Evolutionary conservation across 2,329 filamentous ascomycete species (phyloP).

Genomic region (Botrytis deweyae): DNA sequence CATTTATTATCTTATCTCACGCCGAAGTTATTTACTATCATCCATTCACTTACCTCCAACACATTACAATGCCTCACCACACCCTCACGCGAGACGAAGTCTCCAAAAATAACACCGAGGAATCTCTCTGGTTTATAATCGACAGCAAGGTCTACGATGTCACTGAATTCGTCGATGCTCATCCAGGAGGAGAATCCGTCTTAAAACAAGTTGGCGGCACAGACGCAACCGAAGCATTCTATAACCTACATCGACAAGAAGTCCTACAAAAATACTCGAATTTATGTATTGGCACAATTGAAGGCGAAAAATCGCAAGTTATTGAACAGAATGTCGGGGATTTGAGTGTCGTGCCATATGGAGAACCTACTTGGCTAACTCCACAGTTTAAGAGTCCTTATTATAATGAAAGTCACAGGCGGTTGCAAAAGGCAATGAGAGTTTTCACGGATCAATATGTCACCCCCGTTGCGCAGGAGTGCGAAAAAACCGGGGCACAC

Average conservation of each 20-base stretch:
- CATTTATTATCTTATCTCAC: neutral
- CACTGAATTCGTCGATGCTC: constrained; percentile 79
- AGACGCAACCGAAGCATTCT: constrained; percentile 81
- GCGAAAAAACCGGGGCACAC: constrained; percentile 70
- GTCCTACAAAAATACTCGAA: constrained; percentile 77
- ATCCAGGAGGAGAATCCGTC: constrained; percentile 76
- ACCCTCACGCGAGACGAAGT: constrained; percentile 60
- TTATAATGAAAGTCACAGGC: constrained; percentile 72
- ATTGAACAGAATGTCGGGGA: constrained; percentile 68
- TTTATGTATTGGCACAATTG: constrained; percentile 72
- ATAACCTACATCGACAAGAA: constrained; percentile 89
- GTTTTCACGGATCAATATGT: constrained; percentile 71
- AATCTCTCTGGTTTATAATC: constrained; percentile 73
- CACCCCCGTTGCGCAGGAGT: constrained; percentile 71
- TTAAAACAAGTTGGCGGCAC: constrained; percentile 76
- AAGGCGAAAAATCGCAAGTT: constrained; percentile 73
- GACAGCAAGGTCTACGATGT: constrained; percentile 87
- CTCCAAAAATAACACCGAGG: constrained; percentile 71
- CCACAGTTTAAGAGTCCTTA: constrained; percentile 77
- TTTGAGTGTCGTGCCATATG: constrained; percentile 76
- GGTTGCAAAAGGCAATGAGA: constrained; percentile 67
- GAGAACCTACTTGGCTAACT: constrained; percentile 79
- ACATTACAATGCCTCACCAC: constrained; percentile 36
- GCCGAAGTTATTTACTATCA: neutral
- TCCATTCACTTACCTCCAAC: neutral